These are phyloP conservation scores for Begonia loranthoides DNA, from an alignment of 306 rosid genomes.

Conservation along the genomic window DNA sequence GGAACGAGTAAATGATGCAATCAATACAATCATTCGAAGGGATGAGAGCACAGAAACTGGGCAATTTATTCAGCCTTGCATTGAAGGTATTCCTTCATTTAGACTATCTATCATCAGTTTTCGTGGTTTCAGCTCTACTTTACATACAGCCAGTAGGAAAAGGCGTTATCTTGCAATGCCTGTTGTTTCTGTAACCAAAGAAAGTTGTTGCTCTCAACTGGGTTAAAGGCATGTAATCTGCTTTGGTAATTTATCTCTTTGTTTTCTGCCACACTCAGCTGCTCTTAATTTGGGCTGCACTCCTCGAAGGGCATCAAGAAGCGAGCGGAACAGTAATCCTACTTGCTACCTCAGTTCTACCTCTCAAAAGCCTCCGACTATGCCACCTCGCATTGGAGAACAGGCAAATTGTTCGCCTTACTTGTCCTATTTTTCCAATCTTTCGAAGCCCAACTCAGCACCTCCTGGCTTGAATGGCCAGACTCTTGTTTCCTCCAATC, in stretches of 20 bases:
- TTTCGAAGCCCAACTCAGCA: slow-evolving; percentile 13
- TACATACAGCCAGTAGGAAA: no score
- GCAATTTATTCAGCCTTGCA: slow-evolving; percentile 64
- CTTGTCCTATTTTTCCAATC: slow-evolving; percentile 16
- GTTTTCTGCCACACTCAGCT: slow-evolving; percentile 25
- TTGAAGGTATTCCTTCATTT: slow-evolving; percentile 44
- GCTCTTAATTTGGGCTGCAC: slow-evolving; percentile 66
- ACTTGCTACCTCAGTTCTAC: slow-evolving; percentile 40
- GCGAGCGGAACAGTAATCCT: slow-evolving; percentile 42
- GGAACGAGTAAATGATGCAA: slow-evolving; percentile 55
- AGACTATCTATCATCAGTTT: not conserved
- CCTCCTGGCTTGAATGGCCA: slow-evolving; percentile 8
- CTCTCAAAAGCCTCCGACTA: slow-evolving; percentile 11
- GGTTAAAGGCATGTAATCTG: no score
- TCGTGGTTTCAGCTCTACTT: not conserved
- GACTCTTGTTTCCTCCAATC: slow-evolving; percentile 4
- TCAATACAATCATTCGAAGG: slow-evolving; percentile 47
- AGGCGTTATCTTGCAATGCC: no score
- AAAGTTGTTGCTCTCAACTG: no score
- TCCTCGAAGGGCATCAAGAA: slow-evolving; percentile 43
- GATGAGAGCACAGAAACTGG: slow-evolving; percentile 49
- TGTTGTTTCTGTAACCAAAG: no score
- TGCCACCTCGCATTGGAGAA: slow-evolving; percentile 8
- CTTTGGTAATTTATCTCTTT: not conserved
- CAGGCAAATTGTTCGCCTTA: slow-evolving; percentile 3